Evolutionary conservation across 176 grass and related monocot species (phyloP).

Genomic region (Otatea glauca): DNA sequence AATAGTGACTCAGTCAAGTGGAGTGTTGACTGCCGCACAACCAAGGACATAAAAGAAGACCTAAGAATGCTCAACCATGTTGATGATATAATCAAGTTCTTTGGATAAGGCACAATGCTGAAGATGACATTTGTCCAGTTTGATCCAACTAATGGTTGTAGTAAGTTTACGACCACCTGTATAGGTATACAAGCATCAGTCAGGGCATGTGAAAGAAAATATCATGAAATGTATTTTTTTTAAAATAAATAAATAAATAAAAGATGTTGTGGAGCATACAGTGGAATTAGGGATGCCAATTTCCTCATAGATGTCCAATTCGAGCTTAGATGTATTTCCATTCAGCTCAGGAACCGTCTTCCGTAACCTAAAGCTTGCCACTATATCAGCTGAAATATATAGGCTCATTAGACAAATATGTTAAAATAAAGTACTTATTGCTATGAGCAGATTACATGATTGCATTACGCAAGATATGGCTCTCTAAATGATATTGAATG

Average conservation of each 20-base stretch:
- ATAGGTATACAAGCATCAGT: constrained; percentile 19
- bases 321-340: constrained; percentile 69
- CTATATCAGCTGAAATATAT: constrained; percentile 74
- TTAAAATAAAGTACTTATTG: neutral
- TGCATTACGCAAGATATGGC: neutral
- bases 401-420: neutral
- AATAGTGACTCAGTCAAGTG: constrained; percentile 78
- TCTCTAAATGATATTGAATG: neutral
- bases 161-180: constrained; percentile 72
- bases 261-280: constrained; percentile 39
- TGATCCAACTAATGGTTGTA: constrained; percentile 68
- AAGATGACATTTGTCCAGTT: constrained; percentile 89
- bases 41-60: constrained; percentile 76
- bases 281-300: constrained; percentile 81
- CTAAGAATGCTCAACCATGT: constrained; percentile 84
- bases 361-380: constrained; percentile 85
- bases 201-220: neutral
- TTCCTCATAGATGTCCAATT: constrained; percentile 89
- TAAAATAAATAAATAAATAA: neutral
- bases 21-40: constrained; percentile 73
- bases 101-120: constrained; percentile 80
- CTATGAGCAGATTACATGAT: neutral
- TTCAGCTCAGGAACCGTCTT: constrained; percentile 63
- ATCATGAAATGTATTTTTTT: neutral
- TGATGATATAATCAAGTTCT: constrained; percentile 66